These are phyloP conservation scores for Hibiscus tridactylites DNA, from an alignment of 345 rosid species.

Conservation along the genomic window DNA sequence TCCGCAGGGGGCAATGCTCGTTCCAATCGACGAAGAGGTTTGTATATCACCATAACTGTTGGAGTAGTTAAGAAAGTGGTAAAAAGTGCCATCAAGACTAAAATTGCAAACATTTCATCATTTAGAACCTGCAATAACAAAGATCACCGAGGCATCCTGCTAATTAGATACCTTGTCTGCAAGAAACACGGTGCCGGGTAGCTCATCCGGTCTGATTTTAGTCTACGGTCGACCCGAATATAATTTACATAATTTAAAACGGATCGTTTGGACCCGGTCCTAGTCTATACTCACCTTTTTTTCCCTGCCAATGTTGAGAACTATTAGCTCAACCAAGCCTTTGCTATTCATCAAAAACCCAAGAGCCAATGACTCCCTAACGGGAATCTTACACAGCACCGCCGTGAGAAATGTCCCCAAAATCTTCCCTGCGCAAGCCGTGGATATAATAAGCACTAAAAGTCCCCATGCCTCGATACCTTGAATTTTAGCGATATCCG, in stretches of 20 bases:
- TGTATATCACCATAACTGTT: slow-evolving; percentile 26
- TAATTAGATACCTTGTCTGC: background rate
- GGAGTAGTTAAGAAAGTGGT: slow-evolving; percentile 40
- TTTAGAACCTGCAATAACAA: slow-evolving; percentile 26
- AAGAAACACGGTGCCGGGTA: background rate
- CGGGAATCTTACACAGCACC: slow-evolving; percentile 35
- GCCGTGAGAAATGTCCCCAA: slow-evolving; percentile 39
- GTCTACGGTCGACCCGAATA: too few species aligned
- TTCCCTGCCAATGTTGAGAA: slow-evolving; percentile 55
- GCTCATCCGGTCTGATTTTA: too few species aligned
- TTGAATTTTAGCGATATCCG: slow-evolving; percentile 38
- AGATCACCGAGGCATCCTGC: background rate
- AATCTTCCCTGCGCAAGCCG: slow-evolving; percentile 48
- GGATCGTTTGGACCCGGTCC: too few species aligned
- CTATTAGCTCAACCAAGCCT: slow-evolving; percentile 45
- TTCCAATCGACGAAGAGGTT: slow-evolving; percentile 14
- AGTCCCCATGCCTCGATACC: slow-evolving; percentile 44
- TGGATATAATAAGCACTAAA: slow-evolving; percentile 34
- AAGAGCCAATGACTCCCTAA: slow-evolving; percentile 42
- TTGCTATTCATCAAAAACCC: slow-evolving; percentile 59
- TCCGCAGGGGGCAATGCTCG: background rate
- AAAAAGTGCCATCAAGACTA: slow-evolving; percentile 38
- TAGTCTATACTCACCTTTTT: slow-evolving; percentile 19
- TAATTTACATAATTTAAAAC: too few species aligned
- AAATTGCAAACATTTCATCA: slow-evolving; percentile 36